phyloP scores from a whole-genome alignment of 225 moss, liverwort and hornwort genomes.

The Pseudisothecium myosuroides region DNA sequence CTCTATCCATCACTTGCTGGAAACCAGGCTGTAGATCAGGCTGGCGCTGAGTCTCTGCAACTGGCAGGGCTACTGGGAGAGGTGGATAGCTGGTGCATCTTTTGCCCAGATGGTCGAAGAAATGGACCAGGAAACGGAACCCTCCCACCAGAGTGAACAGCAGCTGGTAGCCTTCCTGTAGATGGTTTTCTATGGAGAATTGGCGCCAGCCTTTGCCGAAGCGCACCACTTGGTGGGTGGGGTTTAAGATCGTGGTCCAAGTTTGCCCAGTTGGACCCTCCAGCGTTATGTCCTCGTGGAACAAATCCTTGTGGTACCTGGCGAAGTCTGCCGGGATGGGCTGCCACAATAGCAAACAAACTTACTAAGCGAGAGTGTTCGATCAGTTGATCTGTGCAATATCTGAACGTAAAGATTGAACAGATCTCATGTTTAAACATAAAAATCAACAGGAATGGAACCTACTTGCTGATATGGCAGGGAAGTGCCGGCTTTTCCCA shows the following conservation, averaged over 20 bases:
- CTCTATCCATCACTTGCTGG: not conserved
- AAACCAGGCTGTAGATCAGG: not conserved
- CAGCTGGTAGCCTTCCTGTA: not conserved
- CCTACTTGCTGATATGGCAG: constrained; percentile 17
- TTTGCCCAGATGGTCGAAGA: constrained; percentile 2
- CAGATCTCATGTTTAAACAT: not conserved
- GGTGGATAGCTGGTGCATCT: not conserved
- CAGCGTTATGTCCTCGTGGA: not conserved
- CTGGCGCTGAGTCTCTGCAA: not conserved
- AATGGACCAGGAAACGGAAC: not conserved
- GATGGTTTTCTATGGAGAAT: not conserved
- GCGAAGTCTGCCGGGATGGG: not conserved
- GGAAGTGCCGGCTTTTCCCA: not conserved
- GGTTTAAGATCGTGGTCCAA: not conserved
- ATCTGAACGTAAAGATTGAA: not conserved
- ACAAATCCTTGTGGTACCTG: not conserved
- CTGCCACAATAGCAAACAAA: not conserved
- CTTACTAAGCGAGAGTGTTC: no score
- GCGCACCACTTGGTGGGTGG: not conserved
- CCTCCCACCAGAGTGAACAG: not conserved
- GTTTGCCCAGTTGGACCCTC: not conserved
- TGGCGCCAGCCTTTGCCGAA: constrained; percentile 19
- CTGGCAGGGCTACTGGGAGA: not conserved
- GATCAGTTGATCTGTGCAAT: no score
- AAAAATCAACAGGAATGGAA: no score